Percentiles rank a stretch among this genome's conserved stretches.
phyloP scores from a whole-genome alignment of 2,329 filamentous ascomycete genomes.

The Elsinoe necatrix region DNA sequence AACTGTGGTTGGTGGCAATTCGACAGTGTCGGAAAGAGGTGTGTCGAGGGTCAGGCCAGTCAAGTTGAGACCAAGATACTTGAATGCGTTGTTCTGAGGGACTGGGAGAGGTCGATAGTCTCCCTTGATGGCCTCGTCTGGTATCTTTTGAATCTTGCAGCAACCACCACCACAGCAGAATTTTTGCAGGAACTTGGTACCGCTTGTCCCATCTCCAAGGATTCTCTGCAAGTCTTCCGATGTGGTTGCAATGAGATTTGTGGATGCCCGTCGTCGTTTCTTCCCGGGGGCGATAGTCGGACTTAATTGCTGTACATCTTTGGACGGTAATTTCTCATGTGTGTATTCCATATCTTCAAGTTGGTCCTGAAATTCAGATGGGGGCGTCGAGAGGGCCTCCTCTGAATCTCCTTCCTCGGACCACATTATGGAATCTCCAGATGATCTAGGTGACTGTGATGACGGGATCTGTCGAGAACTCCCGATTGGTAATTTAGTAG shows the following conservation, averaged over 20 bases:
- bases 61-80: slow-evolving; percentile 67
- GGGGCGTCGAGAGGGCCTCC: slow-evolving; percentile 37
- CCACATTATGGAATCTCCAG: slow-evolving; percentile 34
- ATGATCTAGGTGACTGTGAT: slow-evolving; percentile 32
- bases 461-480: slow-evolving; percentile 15
- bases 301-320: not conserved
- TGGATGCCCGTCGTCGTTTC: slow-evolving; percentile 53
- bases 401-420: slow-evolving; percentile 35
- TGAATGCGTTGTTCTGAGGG: slow-evolving; percentile 79
- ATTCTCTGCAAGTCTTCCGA: slow-evolving; percentile 50
- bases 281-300: slow-evolving; percentile 9
- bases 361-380: slow-evolving; percentile 38
- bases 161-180: slow-evolving; percentile 58
- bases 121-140: slow-evolving; percentile 38
- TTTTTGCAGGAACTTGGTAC: slow-evolving; percentile 53
- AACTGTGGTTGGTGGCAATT: slow-evolving; percentile 66
- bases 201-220: slow-evolving; percentile 46
- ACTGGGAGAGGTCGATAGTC: slow-evolving; percentile 41
- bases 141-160: slow-evolving; percentile 51
- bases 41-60: slow-evolving; percentile 62
- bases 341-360: slow-evolving; percentile 32
- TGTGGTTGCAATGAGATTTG: slow-evolving; percentile 52
- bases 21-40: slow-evolving; percentile 59
- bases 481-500: slow-evolving; percentile 8
- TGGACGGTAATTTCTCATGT: slow-evolving; percentile 21